Evolutionary conservation across 1,139 yeast genomes (phyloP), one percentile per base, ranked within the genome.

Genomic region (Schwanniomyces etchellsii): DNA sequence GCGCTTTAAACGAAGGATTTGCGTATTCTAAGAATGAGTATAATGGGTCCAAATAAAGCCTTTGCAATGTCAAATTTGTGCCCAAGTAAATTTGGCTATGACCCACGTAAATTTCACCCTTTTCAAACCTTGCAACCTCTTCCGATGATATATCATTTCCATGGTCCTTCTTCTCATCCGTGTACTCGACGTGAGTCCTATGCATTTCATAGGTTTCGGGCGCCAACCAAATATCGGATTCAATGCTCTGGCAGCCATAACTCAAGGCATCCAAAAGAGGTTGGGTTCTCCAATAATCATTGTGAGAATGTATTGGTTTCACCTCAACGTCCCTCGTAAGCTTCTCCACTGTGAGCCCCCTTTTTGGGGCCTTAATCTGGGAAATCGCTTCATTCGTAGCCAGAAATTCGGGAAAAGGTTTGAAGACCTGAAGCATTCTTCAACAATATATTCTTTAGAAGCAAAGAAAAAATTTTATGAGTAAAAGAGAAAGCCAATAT

Each of bases 181-280:
- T 44, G 14, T 55, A 36, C 11, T 38, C 43, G 5, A 57, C 50
- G 0, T 38, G 40, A 6, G 60, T 52, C 17, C 58, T 45, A 21
- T 45, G 45, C 24, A 52, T 44, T 14, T 39, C 35, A 33, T 54
- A 58, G 5, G 47, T 50, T 9, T 50, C 37, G 3, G 63, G 56
- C 30, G 67, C 64, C 27, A 58, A 54, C 86, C 86, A 82, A 26
- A 81, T 72, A 48, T 82, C 93, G 15, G 83, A 81, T 51, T 82
- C 91, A 5, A 81, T 68, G 30, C 85, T 75, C 29, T 64, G 64
- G 16, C 74, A 69, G 1, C 89, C 91, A 17, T 57, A 52, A 10
- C 65, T 57, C 22, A 81, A 51, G 0, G 88, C 89, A 36, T 77
- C 81, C 35, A 74, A 62, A 6, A 82, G 57, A 0, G 91, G 91